phyloP scores from a whole-genome alignment of 805 yeast species.

The Candida oleophila region DNA sequence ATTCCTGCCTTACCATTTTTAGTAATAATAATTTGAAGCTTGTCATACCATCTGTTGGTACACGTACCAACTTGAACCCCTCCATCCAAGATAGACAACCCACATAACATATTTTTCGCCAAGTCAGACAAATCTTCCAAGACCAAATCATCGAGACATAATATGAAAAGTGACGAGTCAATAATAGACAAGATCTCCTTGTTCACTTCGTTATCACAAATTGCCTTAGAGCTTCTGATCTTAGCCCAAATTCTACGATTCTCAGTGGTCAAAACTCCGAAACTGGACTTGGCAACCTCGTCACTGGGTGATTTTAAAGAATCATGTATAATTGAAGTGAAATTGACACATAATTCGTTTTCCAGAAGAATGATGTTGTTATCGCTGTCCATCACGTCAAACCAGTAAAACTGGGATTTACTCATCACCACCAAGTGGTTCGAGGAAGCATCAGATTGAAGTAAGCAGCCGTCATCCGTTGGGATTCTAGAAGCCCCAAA shows the following conservation, averaged over 20 bases:
- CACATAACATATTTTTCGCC: slow-evolving; percentile 85
- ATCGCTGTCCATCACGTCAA: slow-evolving; percentile 77
- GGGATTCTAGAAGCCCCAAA: slow-evolving; percentile 91
- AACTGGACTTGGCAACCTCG: slow-evolving; percentile 72
- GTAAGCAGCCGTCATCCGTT: slow-evolving; percentile 72
- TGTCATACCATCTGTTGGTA: slow-evolving; percentile 94
- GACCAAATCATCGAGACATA: slow-evolving; percentile 79
- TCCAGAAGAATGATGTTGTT: slow-evolving; percentile 73
- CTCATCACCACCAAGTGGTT: slow-evolving; percentile 81
- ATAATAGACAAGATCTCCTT: slow-evolving; percentile 69
- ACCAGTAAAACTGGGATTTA: slow-evolving; percentile 91
- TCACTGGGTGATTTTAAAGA: slow-evolving; percentile 51
- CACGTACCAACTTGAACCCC: slow-evolving; percentile 94
- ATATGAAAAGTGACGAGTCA: slow-evolving; percentile 79
- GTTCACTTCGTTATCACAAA: slow-evolving; percentile 50
- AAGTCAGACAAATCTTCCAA: slow-evolving; percentile 62
- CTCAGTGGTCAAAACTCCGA: slow-evolving; percentile 89
- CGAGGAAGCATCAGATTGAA: slow-evolving; percentile 75
- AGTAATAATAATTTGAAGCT: slow-evolving; percentile 82
- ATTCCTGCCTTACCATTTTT: slow-evolving; percentile 90
- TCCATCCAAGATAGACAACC: slow-evolving; percentile 71
- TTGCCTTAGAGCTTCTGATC: slow-evolving; percentile 52
- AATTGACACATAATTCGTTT: slow-evolving; percentile 71
- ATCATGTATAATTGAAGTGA: slow-evolving; percentile 74
- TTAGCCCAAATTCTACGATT: slow-evolving; percentile 86